These are phyloP conservation scores for Pythium phragmiticola DNA, from an alignment of 352 stramenopile genomes.

Conservation along the genomic window DNA sequence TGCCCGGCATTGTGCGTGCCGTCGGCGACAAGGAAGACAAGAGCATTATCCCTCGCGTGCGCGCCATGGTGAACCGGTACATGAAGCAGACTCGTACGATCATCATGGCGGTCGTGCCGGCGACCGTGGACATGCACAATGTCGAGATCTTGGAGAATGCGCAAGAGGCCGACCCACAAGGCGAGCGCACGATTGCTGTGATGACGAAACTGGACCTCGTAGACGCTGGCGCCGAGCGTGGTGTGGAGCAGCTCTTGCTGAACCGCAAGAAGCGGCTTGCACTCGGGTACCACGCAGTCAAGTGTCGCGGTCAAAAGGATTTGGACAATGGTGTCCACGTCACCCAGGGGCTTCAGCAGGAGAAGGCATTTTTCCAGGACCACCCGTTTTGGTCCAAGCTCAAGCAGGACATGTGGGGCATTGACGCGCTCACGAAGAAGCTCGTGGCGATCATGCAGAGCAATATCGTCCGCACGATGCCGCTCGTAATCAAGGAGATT, in stretches of 20 bases:
- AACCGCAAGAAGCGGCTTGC: slow-evolving; percentile 70
- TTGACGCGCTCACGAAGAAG: slow-evolving; percentile 31
- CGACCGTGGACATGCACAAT: slow-evolving; percentile 86
- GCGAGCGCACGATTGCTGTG: slow-evolving; percentile 79
- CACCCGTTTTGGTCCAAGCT: slow-evolving; percentile 49
- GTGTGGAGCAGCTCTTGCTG: slow-evolving; percentile 70
- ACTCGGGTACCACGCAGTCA: slow-evolving; percentile 85
- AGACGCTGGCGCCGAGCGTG: slow-evolving; percentile 66
- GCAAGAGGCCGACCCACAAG: slow-evolving; percentile 60
- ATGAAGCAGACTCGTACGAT: slow-evolving; percentile 75
- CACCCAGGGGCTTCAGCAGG: slow-evolving; percentile 42
- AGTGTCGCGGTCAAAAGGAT: slow-evolving; percentile 75
- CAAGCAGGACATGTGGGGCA: slow-evolving; percentile 33
- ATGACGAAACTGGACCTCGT: slow-evolving; percentile 90
- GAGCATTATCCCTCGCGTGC: slow-evolving; percentile 64
- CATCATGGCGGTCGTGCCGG: slow-evolving; percentile 83
- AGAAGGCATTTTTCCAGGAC: slow-evolving; percentile 56
- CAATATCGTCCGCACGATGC: slow-evolving; percentile 47
- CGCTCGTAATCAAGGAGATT: slow-evolving; percentile 47
- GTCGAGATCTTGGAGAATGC: slow-evolving; percentile 78
- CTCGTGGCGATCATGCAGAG: slow-evolving; percentile 50
- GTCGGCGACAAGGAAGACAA: slow-evolving; percentile 62
- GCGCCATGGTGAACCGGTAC: slow-evolving; percentile 69
- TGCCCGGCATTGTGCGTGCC: slow-evolving; percentile 77
- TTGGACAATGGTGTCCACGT: slow-evolving; percentile 58